Evolutionary conservation across 192 early-diverging fungal genomes (phyloP).

Genomic region (Phycomyces blakesleeanus): DNA sequence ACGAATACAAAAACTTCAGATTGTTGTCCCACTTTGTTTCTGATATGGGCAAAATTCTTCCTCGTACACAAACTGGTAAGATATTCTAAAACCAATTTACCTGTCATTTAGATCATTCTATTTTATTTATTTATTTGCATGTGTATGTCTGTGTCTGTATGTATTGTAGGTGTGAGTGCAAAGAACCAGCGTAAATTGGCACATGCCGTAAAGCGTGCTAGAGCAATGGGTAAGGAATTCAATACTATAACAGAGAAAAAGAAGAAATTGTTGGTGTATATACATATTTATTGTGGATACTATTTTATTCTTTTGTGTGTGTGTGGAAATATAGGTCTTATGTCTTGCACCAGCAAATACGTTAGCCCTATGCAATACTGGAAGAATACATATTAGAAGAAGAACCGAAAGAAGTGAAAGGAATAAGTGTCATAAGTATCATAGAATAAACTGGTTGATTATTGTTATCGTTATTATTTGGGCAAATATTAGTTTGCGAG

Average conservation of each 20-base stretch:
- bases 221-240: slow-evolving; percentile 37
- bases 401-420: neutral
- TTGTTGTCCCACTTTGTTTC: slow-evolving; percentile 42
- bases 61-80: slow-evolving; percentile 39
- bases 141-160: neutral
- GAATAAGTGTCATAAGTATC: neutral
- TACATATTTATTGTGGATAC: neutral
- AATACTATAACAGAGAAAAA: neutral
- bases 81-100: neutral
- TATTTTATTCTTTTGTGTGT: neutral
- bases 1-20: slow-evolving; percentile 46
- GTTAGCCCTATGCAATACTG: slow-evolving; percentile 1
- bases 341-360: slow-evolving; percentile 17
- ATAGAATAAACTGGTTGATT: neutral
- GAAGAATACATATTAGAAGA: neutral
- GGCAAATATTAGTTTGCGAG: too few species aligned
- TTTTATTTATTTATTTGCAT: neutral
- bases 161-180: slow-evolving; percentile 34
- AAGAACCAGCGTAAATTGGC: slow-evolving; percentile 49
- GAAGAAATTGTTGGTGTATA: neutral
- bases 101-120: neutral
- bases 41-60: slow-evolving; percentile 48
- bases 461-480: neutral
- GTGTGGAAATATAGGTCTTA: slow-evolving; percentile 10
- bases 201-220: slow-evolving; percentile 42